Percentiles rank a stretch among this genome's conserved stretches.
These are phyloP conservation scores for Meyerozyma sp. DNA, from an alignment of 1,139 yeast species.

Conservation along the genomic window DNA sequence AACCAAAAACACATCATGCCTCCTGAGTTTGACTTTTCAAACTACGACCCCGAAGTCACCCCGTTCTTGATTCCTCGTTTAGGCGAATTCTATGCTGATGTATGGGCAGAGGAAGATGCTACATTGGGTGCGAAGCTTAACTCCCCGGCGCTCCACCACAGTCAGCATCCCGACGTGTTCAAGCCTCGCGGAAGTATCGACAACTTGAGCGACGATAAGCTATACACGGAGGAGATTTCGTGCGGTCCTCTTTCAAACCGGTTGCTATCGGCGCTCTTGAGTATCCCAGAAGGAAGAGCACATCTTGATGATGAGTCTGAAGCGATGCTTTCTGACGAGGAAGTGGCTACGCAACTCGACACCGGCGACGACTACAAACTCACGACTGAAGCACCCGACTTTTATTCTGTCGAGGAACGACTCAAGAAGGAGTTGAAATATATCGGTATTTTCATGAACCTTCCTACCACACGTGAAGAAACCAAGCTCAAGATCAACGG, in stretches of 20 bases:
- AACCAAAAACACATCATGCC: conserved; percentile 56
- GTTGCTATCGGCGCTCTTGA: conserved; percentile 71
- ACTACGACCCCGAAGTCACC: conserved; percentile 61
- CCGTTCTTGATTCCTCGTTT: conserved; percentile 78
- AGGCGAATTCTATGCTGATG: conserved; percentile 75
- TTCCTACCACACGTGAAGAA: conserved; percentile 29
- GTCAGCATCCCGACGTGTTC: conserved; percentile 32
- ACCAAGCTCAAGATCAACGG: conserved; percentile 16
- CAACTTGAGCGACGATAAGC: conserved; percentile 52
- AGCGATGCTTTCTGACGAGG: conserved; percentile 13
- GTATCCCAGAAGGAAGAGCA: conserved; percentile 40
- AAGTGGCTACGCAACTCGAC: conserved; percentile 35
- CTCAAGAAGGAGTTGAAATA: conserved; percentile 81
- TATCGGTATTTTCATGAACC: conserved; percentile 84
- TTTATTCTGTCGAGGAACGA: conserved; percentile 78
- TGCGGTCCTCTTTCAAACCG: conserved; percentile 93
- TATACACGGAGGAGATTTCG: conserved; percentile 71
- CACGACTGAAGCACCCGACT: conserved; percentile 47
- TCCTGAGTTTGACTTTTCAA: conserved; percentile 39
- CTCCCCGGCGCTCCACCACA: conserved; percentile 31
- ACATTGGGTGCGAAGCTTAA: conserved; percentile 36
- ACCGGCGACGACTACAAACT: conserved; percentile 32
- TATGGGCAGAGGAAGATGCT: conserved; percentile 83
- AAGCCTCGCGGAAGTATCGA: conserved; percentile 62
- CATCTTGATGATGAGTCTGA: conserved; percentile 22